Conservation (phyloP, 768 basidiomycete genomes). For the Pisolithus orientalis region DNA sequence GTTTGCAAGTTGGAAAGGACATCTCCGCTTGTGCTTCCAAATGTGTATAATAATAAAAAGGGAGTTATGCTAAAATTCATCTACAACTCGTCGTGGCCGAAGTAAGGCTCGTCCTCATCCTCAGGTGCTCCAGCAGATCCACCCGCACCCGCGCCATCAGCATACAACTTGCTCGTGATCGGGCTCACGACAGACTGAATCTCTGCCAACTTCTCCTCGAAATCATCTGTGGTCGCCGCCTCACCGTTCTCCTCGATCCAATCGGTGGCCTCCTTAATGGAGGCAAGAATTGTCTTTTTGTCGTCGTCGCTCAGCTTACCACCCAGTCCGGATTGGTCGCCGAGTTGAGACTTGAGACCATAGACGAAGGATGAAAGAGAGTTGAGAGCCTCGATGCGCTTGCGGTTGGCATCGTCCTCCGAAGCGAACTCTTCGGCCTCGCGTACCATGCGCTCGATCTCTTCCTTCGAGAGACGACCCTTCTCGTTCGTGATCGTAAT, state of each 20-base stretch:
- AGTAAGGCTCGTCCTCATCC: conserved; percentile 40
- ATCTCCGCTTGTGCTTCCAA: not conserved
- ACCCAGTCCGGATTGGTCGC: conserved; percentile 84
- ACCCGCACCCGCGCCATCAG: conserved; percentile 30
- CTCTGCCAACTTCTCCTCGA: conserved; percentile 84
- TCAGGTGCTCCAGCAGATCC: conserved; percentile 4
- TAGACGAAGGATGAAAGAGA: conserved; percentile 76
- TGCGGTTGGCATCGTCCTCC: conserved; percentile 74
- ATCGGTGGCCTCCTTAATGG: conserved; percentile 83
- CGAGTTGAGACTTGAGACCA: conserved; percentile 81
- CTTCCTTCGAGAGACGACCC: conserved; percentile 82
- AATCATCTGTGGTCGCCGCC: conserved; percentile 73
- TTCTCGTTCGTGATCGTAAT: conserved; percentile 97
- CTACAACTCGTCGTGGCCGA: conserved; percentile 51
- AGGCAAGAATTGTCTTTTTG: conserved; percentile 74
- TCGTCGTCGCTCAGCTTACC: conserved; percentile 79
- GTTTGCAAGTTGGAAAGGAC: no score
- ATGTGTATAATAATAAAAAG: not conserved
- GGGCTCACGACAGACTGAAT: conserved; percentile 73
- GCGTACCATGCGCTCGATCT: conserved; percentile 93
- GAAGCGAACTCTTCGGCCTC: conserved; percentile 89
- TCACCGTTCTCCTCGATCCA: conserved; percentile 87
- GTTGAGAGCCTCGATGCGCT: conserved; percentile 84
- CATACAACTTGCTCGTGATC: conserved; percentile 80
- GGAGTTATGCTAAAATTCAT: not conserved